Evolutionary conservation across 805 yeast genomes (phyloP), one percentile per base, ranked within the genome.

Genomic region (Pichia exigua): DNA sequence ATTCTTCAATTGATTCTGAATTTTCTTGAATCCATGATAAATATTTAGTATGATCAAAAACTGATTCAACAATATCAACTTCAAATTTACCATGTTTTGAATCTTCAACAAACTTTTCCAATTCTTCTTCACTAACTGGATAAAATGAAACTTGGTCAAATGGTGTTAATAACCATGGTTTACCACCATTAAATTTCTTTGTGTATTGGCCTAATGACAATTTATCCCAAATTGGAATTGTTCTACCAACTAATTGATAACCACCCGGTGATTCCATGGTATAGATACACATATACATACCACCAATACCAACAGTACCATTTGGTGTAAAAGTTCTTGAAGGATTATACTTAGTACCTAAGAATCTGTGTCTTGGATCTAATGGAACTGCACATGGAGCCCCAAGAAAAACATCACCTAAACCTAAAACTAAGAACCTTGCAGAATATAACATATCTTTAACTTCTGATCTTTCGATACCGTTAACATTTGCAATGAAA

Each of bases 181-280:
- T 71, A 27, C 67, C 69, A 35, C 65, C 58, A 42, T 69, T 73
- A 56, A 58, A 66, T 9, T 74, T 75, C 27, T 73, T 66, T 24
- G 78, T 69, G 59, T 84, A 90, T 24, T 73, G 69, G 42, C 90
- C 94, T 57, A 94, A 73, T 32, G 87, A 77, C 61, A 92, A 77
- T 72, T 89, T 91, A 67, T 92, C 99, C 99, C 99, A 92, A 61
- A 92, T 91, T 50, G 98, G 98, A 58, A 94, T 83, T 12, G 99
- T 92, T 65, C 98, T 81, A 52, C 98, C 99, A 56, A 90, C 92
- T 60, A 92, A 77, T 72, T 92, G 98, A 71, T 92, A 92, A 32
- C 99, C 99, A 71, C 99, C 99, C 46, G 99, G 99, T 26, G 97
- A 89, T 59, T 89, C 95, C 92, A 92, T 91, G 32, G 98, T 89